Conservation (phyloP, 148 eudicot genomes). For the Vaccinium myrtillus region DNA sequence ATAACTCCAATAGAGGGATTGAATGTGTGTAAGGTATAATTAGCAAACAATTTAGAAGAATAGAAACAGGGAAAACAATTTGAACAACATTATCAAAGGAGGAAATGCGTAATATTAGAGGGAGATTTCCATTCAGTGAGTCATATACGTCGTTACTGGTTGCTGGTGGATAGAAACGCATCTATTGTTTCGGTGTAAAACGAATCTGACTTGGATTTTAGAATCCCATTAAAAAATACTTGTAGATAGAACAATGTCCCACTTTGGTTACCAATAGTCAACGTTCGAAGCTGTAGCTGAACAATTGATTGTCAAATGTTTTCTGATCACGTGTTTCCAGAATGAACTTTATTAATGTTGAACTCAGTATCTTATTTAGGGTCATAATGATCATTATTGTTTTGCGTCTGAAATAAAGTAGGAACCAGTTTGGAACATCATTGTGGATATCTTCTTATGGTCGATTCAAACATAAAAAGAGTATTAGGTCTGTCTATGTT, state of each 20-base stretch:
- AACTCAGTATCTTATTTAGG: neutral
- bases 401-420: neutral
- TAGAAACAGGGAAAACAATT: neutral
- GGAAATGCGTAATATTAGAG: neutral
- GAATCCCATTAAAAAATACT: neutral
- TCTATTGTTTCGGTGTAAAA: neutral
- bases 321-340: neutral
- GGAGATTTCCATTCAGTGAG: neutral
- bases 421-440: neutral
- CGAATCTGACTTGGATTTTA: constrained; percentile 3
- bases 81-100: neutral
- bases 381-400: neutral
- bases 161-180: neutral
- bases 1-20: neutral
- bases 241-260: neutral
- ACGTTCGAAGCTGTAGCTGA: neutral
- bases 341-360: neutral
- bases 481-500: neutral
- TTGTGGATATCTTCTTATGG: neutral
- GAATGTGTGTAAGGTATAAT: neutral
- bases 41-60: neutral
- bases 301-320: neutral
- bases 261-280: neutral
- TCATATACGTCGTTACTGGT: neutral
- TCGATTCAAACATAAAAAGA: neutral